Base-by-base conservation (phyloP, 2,329 filamentous ascomycete genomes). In the Alternaria sp. region DNA sequence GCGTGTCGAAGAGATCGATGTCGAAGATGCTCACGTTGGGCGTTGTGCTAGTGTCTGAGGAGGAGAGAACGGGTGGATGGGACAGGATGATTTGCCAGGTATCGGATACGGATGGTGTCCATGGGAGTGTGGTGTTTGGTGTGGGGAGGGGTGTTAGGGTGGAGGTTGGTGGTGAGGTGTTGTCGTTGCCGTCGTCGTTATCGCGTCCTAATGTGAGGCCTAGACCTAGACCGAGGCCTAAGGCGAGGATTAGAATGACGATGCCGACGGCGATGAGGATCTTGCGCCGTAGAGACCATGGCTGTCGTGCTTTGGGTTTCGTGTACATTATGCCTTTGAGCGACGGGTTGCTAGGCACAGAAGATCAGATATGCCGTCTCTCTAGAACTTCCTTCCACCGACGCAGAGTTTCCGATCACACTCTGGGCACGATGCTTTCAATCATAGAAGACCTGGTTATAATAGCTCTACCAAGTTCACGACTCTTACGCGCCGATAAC, bases 1-100 rank as follows among this genome's bases (percentile, higher is more conserved):
- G 76, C 54, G 86, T 87, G 60, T 85, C 81, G 75, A 90, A 88
- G 12, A 89, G 81, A 63, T 88, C 83, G 61, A 91, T 88, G 74
- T 90, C 88, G 75, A 86, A 90, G 47, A 90, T 80, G 5, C 82
- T 79, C 0, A 88, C 86, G 65, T 89, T 81, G 0, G 70, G 83
- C 77, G 69, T 86, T 75, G 74, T 75, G 80, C 62, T 79, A 32
- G 32, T 74, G 32, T 72, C 80, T 68, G 52, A 76, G 2, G 62
- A 12, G 4, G 61, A 61, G 4, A 68, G 19, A 13, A 52, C 13
- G 15, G 65, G 55, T 79, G 77, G 57, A 80, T 76, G 54, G 70
- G 76, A 66, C 19, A 91, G 84, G 47, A 89, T 81, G 57, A 91
- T 91, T 71, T 91, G 88, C 88, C 88, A 91, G 4, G 83, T 83